These are phyloP conservation scores for Cucurbita pepo DNA, from an alignment of 306 rosid species.

Conservation along the genomic window DNA sequence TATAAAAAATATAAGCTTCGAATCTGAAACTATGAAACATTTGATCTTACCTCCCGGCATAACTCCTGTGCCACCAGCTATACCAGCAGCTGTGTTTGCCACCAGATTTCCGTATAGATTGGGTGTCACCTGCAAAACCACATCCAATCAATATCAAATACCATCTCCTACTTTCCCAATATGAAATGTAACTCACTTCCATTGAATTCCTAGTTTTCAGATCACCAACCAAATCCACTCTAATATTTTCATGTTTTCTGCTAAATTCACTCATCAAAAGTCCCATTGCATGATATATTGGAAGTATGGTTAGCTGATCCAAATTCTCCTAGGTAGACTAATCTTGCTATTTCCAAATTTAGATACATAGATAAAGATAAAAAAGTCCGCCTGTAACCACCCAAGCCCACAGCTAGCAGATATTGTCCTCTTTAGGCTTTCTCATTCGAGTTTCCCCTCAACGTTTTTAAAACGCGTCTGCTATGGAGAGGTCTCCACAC, in stretches of 20 bases:
- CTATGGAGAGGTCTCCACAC: too few relatives aligned
- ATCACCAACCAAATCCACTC: too few relatives aligned
- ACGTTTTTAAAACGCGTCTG: too few relatives aligned
- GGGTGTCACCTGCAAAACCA: slow-evolving; percentile 68
- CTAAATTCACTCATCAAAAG: not conserved
- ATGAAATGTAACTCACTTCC: not conserved
- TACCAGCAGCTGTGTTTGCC: slow-evolving; percentile 95
- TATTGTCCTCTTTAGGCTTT: too few relatives aligned
- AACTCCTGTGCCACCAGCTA: slow-evolving; percentile 97
- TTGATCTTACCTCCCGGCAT: slow-evolving; percentile 78
- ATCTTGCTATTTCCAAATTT: not conserved
- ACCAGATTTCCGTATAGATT: slow-evolving; percentile 94
- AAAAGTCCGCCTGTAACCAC: not conserved
- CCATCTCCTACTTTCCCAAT: not conserved
- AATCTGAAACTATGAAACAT: slow-evolving; percentile 1
- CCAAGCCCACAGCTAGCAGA: too few relatives aligned
- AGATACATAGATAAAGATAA: not conserved
- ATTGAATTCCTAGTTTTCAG: too few relatives aligned
- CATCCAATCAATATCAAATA: slow-evolving; percentile 9
- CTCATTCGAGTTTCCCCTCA: too few relatives aligned
- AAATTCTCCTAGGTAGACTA: not conserved
- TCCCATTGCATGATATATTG: not conserved
- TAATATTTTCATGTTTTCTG: not conserved
- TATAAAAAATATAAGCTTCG: not conserved
- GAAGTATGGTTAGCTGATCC: not conserved